A percentile compares a stretch with the other conserved stretches of the same genome.
Conservation (phyloP, 441 rosid species). For the Rhodomyrtus psidioides region DNA sequence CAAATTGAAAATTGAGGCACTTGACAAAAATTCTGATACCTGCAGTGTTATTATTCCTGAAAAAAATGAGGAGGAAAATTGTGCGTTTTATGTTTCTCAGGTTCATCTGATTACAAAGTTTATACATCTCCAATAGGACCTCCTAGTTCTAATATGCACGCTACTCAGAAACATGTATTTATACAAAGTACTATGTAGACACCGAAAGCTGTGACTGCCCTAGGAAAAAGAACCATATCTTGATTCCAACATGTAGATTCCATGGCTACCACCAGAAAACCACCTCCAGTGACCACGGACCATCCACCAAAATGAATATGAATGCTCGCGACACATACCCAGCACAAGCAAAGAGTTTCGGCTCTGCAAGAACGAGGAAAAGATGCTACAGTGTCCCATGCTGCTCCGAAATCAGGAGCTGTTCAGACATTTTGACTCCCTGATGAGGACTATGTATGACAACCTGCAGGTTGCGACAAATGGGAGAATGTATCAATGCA, state of each 20-base stretch:
- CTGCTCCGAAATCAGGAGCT: neutral
- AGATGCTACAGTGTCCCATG: neutral
- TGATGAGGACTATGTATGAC: neutral
- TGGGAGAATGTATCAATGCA: neutral
- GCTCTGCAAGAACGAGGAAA: neutral
- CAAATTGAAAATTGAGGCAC: neutral
- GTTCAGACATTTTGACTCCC: neutral
- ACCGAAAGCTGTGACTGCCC: neutral
- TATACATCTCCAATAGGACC: neutral
- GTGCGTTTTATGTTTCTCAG: neutral
- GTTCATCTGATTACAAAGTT: neutral
- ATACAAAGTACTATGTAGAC: neutral
- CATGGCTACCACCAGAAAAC: neutral
- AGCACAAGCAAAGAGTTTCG: neutral
- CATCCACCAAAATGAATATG: neutral
- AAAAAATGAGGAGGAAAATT: neutral
- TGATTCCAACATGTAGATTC: neutral
- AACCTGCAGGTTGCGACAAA: neutral
- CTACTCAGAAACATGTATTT: neutral
- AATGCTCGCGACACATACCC: neutral
- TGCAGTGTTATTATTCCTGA: neutral
- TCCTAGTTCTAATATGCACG: neutral
- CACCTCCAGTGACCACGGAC: neutral
- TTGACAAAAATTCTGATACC: neutral
- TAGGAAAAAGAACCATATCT: neutral